These are phyloP conservation scores for Cenococcum geophilum DNA, from an alignment of 495 filamentous ascomycete genomes.

Conservation along the genomic window DNA sequence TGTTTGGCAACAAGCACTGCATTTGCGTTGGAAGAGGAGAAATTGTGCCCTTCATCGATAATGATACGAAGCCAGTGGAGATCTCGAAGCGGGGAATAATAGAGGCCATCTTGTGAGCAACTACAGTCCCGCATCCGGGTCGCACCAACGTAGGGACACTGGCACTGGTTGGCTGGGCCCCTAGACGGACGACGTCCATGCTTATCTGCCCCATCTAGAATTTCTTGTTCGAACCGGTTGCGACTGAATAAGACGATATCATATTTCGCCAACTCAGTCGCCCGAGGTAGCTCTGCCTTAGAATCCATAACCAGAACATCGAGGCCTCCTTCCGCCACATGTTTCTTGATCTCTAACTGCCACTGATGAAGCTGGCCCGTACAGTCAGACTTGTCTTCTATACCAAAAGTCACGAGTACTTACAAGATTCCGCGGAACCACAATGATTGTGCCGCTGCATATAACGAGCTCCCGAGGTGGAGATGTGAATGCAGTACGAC, in stretches of 20 bases:
- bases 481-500: conserved; percentile 35
- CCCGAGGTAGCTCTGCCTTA: conserved; percentile 51
- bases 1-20: conserved; percentile 60
- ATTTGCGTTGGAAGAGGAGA: conserved; percentile 56
- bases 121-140: conserved; percentile 40
- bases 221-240: conserved; percentile 61
- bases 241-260: conserved; percentile 78
- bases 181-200: conserved; percentile 32
- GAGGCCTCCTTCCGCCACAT: conserved; percentile 55
- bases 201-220: conserved; percentile 37
- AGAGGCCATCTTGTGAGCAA: conserved; percentile 40
- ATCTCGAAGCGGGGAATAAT: conserved; percentile 57
- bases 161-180: conserved; percentile 33
- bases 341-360: conserved; percentile 60
- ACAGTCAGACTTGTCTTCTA: no score
- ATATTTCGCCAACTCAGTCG: conserved; percentile 55
- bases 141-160: conserved; percentile 43
- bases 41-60: conserved; percentile 84
- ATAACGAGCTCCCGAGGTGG: conserved; percentile 52
- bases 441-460: conserved; percentile 61
- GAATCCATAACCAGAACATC: conserved; percentile 54
- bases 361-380: conserved; percentile 52
- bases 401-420: no score
- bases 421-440: conserved; percentile 59
- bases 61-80: conserved; percentile 83